A percentile compares a stretch with the other conserved stretches of the same genome.
Evolutionary conservation across 306 rosid species (phyloP).

Genomic region (Fagus crenata): DNA sequence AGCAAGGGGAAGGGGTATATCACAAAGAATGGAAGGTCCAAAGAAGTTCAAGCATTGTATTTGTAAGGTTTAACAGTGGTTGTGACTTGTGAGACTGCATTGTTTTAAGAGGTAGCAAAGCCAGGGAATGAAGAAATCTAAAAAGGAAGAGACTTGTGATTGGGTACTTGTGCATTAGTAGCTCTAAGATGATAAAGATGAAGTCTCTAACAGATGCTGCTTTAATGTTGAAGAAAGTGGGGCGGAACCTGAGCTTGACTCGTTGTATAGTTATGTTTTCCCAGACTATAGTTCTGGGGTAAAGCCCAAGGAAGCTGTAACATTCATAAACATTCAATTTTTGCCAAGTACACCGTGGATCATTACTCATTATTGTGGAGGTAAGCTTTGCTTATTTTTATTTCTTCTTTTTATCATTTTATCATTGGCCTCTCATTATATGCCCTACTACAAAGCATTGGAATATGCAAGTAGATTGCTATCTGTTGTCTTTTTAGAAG

Average conservation of each 20-base stretch:
- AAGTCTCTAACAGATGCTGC: neutral
- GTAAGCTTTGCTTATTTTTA: neutral
- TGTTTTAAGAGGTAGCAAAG: no score
- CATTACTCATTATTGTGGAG: neutral
- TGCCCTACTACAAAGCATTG: no score
- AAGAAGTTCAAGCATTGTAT: neutral
- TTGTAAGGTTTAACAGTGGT: no score
- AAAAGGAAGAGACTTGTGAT: no score
- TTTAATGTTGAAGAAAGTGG: neutral
- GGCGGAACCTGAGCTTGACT: neutral
- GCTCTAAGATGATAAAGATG: neutral
- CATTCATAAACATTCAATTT: neutral
- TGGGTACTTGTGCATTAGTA: no score
- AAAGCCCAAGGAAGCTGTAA: conserved; percentile 5
- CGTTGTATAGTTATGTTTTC: no score
- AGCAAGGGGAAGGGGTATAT: neutral
- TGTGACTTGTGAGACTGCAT: no score
- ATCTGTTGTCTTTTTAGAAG: no score
- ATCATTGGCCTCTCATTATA: no score
- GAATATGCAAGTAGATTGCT: no score
- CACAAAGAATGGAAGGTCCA: neutral
- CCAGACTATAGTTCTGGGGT: no score
- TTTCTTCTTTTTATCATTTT: neutral
- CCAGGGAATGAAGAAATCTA: no score
- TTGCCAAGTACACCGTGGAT: neutral